phyloP scores from a whole-genome alignment of 163 green algal genomes.

The Botryococcus braunii region DNA sequence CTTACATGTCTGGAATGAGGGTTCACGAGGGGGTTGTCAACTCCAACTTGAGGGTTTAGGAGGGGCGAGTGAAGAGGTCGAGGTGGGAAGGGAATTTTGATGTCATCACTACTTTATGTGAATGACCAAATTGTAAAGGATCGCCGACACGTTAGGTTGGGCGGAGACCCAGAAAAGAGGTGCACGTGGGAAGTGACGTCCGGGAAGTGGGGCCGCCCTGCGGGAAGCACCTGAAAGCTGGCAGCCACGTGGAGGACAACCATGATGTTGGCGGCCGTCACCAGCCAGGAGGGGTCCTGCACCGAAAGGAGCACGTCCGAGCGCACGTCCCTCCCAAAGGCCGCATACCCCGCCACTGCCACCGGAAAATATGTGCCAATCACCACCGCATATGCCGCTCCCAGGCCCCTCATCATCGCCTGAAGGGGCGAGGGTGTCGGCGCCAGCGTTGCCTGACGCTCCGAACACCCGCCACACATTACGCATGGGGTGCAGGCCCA shows the following conservation, averaged over 20 bases:
- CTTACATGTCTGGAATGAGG: too few relatives aligned
- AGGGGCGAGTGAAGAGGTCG: too few relatives aligned
- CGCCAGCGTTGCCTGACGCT: conserved; percentile 14
- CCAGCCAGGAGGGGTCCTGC: conserved; percentile 13
- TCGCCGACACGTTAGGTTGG: not conserved
- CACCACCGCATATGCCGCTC: conserved; percentile 33
- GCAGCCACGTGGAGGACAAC: conserved; percentile 38
- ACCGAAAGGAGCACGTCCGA: conserved; percentile 35
- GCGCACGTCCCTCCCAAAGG: conserved; percentile 30
- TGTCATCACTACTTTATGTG: not conserved
- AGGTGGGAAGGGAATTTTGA: too few relatives aligned
- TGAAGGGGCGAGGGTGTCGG: conserved; percentile 5
- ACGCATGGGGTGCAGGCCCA: too few relatives aligned
- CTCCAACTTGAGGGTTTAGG: too few relatives aligned
- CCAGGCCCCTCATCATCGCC: conserved; percentile 26
- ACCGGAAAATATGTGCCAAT: conserved; percentile 40
- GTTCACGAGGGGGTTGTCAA: too few relatives aligned
- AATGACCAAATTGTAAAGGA: not conserved
- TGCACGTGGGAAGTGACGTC: not conserved
- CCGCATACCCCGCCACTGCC: conserved; percentile 31
- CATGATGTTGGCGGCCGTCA: conserved; percentile 32
- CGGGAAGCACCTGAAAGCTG: conserved; percentile 25
- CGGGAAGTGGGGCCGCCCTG: not conserved
- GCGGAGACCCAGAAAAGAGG: not conserved
- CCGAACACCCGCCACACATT: not conserved